Evolutionary conservation across 2,329 filamentous ascomycete species (phyloP).

Genomic region (Elsinoe ampelina): DNA sequence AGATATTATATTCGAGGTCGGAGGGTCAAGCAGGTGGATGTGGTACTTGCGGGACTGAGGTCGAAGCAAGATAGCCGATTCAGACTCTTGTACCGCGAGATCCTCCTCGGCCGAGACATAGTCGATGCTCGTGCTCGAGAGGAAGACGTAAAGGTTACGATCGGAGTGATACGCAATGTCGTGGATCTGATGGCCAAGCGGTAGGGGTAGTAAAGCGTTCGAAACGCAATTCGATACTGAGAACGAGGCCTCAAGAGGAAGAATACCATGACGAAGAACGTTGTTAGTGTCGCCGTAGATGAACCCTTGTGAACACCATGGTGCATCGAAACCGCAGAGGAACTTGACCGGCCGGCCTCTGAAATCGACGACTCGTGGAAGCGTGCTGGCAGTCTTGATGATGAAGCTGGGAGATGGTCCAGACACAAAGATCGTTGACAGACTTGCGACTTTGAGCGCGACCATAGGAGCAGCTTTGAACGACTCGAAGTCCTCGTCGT

Average conservation of each 20-base stretch:
- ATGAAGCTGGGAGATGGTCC: constrained; percentile 74
- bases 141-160: constrained; percentile 66
- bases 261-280: constrained; percentile 62
- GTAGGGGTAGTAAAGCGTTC: constrained; percentile 56
- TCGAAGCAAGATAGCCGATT: constrained; percentile 48
- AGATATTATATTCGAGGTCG: constrained; percentile 71
- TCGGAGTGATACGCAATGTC: constrained; percentile 67
- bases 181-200: constrained; percentile 52
- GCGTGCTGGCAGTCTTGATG: constrained; percentile 68
- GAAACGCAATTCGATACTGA: constrained; percentile 68
- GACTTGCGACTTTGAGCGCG: constrained; percentile 61
- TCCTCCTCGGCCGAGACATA: constrained; percentile 86
- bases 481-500: constrained; percentile 39
- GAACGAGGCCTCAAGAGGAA: constrained; percentile 59
- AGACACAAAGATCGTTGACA: constrained; percentile 72
- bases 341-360: constrained; percentile 59
- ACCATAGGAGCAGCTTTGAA: constrained; percentile 47
- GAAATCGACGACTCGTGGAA: constrained; percentile 55
- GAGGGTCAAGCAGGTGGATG: constrained; percentile 69
- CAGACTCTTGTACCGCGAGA: constrained; percentile 67
- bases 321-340: constrained; percentile 67
- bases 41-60: constrained; percentile 63
- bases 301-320: constrained; percentile 70
- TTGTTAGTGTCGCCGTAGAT: constrained; percentile 64
- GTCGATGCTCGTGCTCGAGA: constrained; percentile 55